Conservation (phyloP, 1,284 basidiomycete genomes). For the Leccinum brunneo-olivaceum region DNA sequence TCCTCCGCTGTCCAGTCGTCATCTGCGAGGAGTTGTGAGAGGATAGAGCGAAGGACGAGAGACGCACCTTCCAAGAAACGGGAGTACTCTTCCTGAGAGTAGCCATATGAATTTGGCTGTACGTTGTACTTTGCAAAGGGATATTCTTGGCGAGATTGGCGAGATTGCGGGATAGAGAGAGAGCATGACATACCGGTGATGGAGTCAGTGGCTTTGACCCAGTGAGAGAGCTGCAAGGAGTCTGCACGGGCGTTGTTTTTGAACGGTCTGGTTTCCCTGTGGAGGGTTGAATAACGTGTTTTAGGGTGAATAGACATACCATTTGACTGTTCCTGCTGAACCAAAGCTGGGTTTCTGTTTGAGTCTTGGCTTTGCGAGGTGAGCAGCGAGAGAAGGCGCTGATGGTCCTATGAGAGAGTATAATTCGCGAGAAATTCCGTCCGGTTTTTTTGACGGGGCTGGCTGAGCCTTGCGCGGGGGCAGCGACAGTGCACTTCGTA, state of each 20-base stretch:
- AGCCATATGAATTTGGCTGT: slow-evolving; percentile 65
- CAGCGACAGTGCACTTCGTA: slow-evolving; percentile 74
- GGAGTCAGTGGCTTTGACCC: slow-evolving; percentile 58
- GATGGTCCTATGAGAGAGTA: slow-evolving; percentile 92
- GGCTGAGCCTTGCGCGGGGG: slow-evolving; percentile 18
- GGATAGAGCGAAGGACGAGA: background rate
- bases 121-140: slow-evolving; percentile 80
- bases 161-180: background rate
- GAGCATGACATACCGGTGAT: slow-evolving; percentile 41
- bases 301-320: slow-evolving; percentile 34
- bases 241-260: slow-evolving; percentile 61
- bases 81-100: slow-evolving; percentile 89
- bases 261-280: slow-evolving; percentile 73
- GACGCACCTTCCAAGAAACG: slow-evolving; percentile 65
- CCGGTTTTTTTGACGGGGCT: slow-evolving; percentile 55
- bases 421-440: slow-evolving; percentile 89
- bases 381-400: slow-evolving; percentile 74
- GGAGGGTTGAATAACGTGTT: background rate
- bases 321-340: slow-evolving; percentile 56
- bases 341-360: slow-evolving; percentile 79
- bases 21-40: slow-evolving; percentile 40
- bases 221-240: slow-evolving; percentile 56
- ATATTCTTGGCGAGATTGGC: slow-evolving; percentile 44
- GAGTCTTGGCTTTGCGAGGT: slow-evolving; percentile 74
- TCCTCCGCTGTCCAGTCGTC: slow-evolving; percentile 90